Conservation (phyloP, 768 basidiomycete species). For the Xerocomellus intermedius region DNA sequence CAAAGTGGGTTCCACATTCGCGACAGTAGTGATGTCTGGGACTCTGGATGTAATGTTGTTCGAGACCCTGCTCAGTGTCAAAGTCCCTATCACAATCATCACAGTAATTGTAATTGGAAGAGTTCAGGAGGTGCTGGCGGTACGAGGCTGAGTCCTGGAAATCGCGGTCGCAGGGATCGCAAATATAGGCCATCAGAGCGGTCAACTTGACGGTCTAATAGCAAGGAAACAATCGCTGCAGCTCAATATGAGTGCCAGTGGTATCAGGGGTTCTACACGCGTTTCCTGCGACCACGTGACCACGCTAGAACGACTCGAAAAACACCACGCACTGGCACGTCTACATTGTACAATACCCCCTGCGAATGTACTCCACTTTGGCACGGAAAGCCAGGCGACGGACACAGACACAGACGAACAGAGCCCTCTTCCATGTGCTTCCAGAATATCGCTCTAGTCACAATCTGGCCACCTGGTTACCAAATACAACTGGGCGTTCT, state of each 20-base stretch:
- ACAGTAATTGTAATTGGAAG: slow-evolving; percentile 45
- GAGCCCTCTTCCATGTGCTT: slow-evolving; percentile 23
- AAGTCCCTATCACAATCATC: slow-evolving; percentile 48
- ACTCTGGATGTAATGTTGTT: slow-evolving; percentile 54
- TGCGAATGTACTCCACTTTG: slow-evolving; percentile 56
- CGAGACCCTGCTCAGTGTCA: slow-evolving; percentile 33
- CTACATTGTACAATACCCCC: background rate
- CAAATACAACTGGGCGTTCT: too few species aligned
- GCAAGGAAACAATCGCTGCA: too few species aligned
- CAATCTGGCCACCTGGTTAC: too few species aligned
- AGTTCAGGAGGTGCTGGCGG: slow-evolving; percentile 36
- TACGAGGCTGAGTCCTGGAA: slow-evolving; percentile 35
- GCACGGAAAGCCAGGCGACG: slow-evolving; percentile 74
- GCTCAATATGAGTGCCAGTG: background rate
- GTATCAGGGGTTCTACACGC: slow-evolving; percentile 31
- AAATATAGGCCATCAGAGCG: slow-evolving; percentile 8
- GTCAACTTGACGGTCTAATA: too few species aligned
- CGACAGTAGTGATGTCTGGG: slow-evolving; percentile 52
- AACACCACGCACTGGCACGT: background rate
- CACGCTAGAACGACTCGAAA: background rate
- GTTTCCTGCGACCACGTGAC: slow-evolving; percentile 29
- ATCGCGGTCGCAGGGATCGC: slow-evolving; percentile 38
- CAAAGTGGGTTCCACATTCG: slow-evolving; percentile 46
- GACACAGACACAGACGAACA: slow-evolving; percentile 77
- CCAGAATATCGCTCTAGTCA: too few species aligned